Evolutionary conservation across 305 asterid genomes (phyloP), one percentile per base, ranked within the genome.

Genomic region (Vinca major): DNA sequence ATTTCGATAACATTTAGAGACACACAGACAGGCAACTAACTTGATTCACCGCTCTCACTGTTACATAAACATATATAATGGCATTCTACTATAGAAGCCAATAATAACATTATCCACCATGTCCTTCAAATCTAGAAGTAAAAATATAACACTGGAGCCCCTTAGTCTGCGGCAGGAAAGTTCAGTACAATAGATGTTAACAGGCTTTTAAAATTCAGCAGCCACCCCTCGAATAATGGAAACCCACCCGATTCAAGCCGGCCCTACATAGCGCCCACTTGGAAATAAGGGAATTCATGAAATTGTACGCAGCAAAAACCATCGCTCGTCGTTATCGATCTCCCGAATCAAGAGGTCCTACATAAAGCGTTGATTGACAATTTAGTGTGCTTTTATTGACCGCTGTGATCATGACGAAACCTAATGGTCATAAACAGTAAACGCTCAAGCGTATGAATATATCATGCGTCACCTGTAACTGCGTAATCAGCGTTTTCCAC

Each of bases 391-490:
- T 57, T 43, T 19, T 67, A 43, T 36, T 61, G 33, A 26, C 52
- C 66, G 19, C 66, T 47, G 67, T 8, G 21, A 51, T 63, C 65
- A 64, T 49, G 52, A 14, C 19, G 45, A 45, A 39, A 66, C 67
- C 54, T 66, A 49, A 47, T 26, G 75, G 39, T 53, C 75, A 53
- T 44, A 64, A 66, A 65, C 54, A 72, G 57, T 40, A 73, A 66
- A 49, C 51, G 50, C 47, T 73, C 71, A 69, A 78, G 73, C 74
- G 73, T 62, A 69, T 65, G 73, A 72, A 67, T 61, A 51, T 71
- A 85, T 75, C 79, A 62, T 63, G 79, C 67, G 63, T 87, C 97
- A 91, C 96, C 95, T 88, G 88, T 74, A 81, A 70, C 75, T n/a
- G 57, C 62, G 63, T 77, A 78, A 64, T 69, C 82, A 87, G 70